A percentile compares a stretch with the other conserved stretches of the same genome.
phyloP scores from a whole-genome alignment of 2,329 filamentous ascomycete species.

The Fusarium nygamai region DNA sequence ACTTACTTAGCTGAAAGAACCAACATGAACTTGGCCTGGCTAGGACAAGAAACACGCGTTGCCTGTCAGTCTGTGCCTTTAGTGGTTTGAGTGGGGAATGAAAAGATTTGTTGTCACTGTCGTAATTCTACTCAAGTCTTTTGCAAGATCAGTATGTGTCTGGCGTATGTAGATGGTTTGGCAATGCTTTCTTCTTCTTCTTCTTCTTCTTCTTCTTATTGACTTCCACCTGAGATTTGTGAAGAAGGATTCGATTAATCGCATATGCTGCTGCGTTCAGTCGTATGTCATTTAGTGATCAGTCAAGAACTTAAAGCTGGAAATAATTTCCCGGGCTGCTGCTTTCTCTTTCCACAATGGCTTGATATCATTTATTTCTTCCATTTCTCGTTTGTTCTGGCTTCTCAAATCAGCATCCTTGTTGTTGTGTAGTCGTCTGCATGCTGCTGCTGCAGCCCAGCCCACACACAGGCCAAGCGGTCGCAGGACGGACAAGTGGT shows the following conservation, averaged over 20 bases:
- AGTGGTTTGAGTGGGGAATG: conserved; percentile 14
- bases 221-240: not conserved
- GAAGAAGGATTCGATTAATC: not conserved
- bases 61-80: not conserved
- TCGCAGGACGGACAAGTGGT: conserved; percentile 40
- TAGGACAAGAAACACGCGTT: not conserved
- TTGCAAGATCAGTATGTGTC: not conserved
- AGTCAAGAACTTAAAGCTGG: conserved; percentile 1
- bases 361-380: not conserved
- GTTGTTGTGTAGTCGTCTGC: conserved; percentile 20
- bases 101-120: conserved; percentile 1
- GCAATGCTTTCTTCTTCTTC: not conserved
- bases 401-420: conserved; percentile 21
- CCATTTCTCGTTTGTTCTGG: not conserved
- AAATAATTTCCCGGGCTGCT: conserved; percentile 12
- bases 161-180: not conserved
- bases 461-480: conserved; percentile 38
- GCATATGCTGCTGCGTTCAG: not conserved
- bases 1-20: conserved; percentile 7
- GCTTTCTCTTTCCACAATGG: conserved; percentile 2
- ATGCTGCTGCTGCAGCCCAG: conserved; percentile 29
- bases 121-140: conserved; percentile 10
- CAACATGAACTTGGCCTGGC: conserved; percentile 7
- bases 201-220: no score
- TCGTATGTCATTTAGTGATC: not conserved